phyloP scores from a whole-genome alignment of 1,139 yeast genomes.

The Saccharomyces hybrid region DNA sequence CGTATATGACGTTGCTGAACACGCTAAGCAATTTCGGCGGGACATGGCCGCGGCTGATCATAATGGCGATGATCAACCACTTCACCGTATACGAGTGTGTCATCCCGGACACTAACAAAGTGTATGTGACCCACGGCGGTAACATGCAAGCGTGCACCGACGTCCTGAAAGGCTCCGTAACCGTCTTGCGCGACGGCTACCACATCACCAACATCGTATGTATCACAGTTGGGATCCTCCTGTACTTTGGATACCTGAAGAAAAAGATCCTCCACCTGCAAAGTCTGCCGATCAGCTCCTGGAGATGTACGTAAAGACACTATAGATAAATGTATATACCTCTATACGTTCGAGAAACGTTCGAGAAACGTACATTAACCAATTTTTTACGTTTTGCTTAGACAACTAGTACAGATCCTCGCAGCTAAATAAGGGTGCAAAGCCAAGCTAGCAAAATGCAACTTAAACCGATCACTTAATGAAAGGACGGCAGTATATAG shows the following conservation, averaged over 20 bases:
- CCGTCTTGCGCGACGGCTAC: conserved; percentile 66
- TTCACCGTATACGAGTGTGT: conserved; percentile 60
- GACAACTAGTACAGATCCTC: too few species aligned
- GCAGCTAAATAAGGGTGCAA: too few species aligned
- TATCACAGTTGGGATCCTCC: conserved; percentile 53
- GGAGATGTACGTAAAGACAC: conserved; percentile 27
- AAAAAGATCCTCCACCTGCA: conserved; percentile 38
- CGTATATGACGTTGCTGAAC: conserved; percentile 93
- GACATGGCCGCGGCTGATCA: conserved; percentile 87
- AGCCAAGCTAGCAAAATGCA: too few species aligned
- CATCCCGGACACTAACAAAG: conserved; percentile 11
- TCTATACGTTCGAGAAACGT: background rate
- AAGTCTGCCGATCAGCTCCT: conserved; percentile 30
- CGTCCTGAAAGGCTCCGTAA: conserved; percentile 14
- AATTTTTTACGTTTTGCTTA: background rate
- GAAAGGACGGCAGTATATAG: too few species aligned
- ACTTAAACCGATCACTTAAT: too few species aligned
- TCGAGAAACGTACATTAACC: too few species aligned
- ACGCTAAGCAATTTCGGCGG: conserved; percentile 93
- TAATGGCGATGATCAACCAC: conserved; percentile 70
- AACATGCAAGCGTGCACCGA: conserved; percentile 32
- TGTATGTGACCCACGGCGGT: conserved; percentile 40
- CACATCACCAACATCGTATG: conserved; percentile 70
- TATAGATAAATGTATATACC: background rate
- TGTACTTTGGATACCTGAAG: conserved; percentile 62